Conservation (phyloP, 2,329 filamentous ascomycete genomes). For the Emydomyces testavorans region DNA sequence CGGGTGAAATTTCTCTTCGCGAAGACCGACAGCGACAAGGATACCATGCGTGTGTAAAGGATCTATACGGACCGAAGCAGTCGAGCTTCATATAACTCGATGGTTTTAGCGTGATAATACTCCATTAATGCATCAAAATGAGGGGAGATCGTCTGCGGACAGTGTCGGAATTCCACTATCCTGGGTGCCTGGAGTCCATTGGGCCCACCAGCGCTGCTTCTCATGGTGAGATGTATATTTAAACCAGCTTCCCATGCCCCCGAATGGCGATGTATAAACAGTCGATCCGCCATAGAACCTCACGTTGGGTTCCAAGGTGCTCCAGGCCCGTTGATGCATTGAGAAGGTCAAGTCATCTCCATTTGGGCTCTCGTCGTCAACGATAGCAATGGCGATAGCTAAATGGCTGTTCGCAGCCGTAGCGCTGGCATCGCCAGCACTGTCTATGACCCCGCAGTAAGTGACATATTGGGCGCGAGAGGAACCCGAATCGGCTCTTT, state of each 20-base stretch:
- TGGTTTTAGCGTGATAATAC: conserved; percentile 6
- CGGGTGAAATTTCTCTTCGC: too few relatives aligned
- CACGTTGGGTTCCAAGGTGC: conserved; percentile 3
- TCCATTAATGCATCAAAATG: conserved; percentile 6
- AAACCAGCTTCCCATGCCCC: conserved; percentile 1
- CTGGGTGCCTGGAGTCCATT: conserved; percentile 2
- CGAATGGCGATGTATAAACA: not conserved
- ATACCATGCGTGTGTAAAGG: not conserved
- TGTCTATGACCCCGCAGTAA: conserved; percentile 21
- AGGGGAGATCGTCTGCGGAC: conserved; percentile 9
- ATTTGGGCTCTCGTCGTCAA: conserved; percentile 7
- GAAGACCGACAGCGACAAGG: not conserved
- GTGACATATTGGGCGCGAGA: not conserved
- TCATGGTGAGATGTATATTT: conserved; percentile 7
- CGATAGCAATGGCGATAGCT: conserved; percentile 15
- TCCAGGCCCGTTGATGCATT: conserved; percentile 7
- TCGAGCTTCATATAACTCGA: not conserved
- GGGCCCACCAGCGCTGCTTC: conserved; percentile 2
- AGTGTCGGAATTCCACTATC: conserved; percentile 6
- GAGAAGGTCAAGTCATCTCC: conserved; percentile 9
- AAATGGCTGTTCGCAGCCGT: conserved; percentile 19
- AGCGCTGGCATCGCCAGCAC: conserved; percentile 18
- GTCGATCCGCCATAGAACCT: conserved; percentile 8
- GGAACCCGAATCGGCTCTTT: not conserved
- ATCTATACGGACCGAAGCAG: conserved; percentile 1